Base-by-base conservation (phyloP, 148 eudicot genomes). In the Salicornia ramosissima region DNA sequence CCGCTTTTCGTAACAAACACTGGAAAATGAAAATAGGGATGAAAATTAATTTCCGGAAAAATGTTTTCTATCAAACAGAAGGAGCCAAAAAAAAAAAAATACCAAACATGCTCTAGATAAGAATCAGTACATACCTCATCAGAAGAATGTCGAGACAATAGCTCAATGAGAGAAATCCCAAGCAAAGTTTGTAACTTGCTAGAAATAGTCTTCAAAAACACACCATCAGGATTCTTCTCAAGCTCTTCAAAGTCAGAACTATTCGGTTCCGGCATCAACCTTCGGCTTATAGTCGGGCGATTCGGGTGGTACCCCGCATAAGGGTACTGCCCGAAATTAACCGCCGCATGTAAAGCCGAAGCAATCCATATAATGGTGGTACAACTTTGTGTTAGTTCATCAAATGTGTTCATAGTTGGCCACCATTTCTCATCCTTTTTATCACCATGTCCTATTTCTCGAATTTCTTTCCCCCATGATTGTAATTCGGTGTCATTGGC, bases 401-500 rank as follows among this genome's bases (percentile, higher is more conserved):
- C 42, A 5, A n/a, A 9, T 26, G 91, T 79, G 21, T 87, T 82
- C 90, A 92, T 83, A 56, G 80, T 67, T 3, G 88, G 91, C 97
- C 97, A 92, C 96, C 97, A 89, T 2, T 80, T 71, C 59, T 85
- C 88, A 30, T 86, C 75, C 54, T 92, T 90, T 73, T 82, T 85
- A 80, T 92, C 98, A 16, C 81, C 88, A 43, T 92, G 98, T 3
- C 96, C 98, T 71, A 76, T 67, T 72, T 87, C 91, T 29, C 81
- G 72, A 34, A 90, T 55, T 26, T 92, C 98, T 42, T 77, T 75
- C 98, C 96, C 90, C 93, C 93, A 92, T 1, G 73, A 60, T 33
- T 86, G 96, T 34, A 92, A 91, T 69, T 92, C 97, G 0, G 26
- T 40, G 80, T 92, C 97, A 9, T 66, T 6, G 46, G 75, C 60